A percentile compares a stretch with the other conserved stretches of the same genome.
Conservation (phyloP, 768 basidiomycete genomes). For the Mycena maculata region DNA sequence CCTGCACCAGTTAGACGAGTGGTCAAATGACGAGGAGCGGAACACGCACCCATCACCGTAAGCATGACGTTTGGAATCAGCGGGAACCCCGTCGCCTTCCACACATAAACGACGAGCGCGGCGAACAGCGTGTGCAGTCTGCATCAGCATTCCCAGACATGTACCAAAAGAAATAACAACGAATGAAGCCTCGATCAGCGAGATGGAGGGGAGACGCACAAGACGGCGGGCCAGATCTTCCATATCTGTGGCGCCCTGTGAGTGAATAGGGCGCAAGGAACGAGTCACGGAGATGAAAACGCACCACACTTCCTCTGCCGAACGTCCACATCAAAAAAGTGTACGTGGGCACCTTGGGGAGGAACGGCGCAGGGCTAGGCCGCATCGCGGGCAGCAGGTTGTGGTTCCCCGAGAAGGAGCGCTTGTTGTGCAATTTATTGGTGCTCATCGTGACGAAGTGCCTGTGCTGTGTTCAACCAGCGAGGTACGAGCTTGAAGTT, state of each 20-base stretch:
- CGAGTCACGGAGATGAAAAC: not conserved
- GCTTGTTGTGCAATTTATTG: conserved; percentile 11
- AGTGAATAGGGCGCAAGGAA: not conserved
- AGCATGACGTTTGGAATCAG: conserved; percentile 58
- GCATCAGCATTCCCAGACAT: too few species aligned
- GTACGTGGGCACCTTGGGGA: conserved; percentile 30
- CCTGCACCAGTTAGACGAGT: conserved; percentile 41
- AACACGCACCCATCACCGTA: conserved; percentile 63
- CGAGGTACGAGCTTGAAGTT: too few species aligned
- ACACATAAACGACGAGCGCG: conserved; percentile 24
- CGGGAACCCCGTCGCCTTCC: not conserved
- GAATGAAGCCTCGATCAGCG: too few species aligned
- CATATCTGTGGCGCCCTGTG: conserved; percentile 52
- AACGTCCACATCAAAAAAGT: conserved; percentile 34
- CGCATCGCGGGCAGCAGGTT: conserved; percentile 25
- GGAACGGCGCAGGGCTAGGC: not conserved
- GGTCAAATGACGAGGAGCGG: too few species aligned
- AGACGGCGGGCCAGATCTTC: conserved; percentile 75
- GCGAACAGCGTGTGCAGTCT: conserved; percentile 67
- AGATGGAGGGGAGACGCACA: conserved; percentile 32
- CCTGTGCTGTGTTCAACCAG: too few species aligned
- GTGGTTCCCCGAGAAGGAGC: conserved; percentile 32
- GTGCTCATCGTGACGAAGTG: conserved; percentile 21
- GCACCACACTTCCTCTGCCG: conserved; percentile 28
- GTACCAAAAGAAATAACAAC: too few species aligned